phyloP scores from a whole-genome alignment of 805 yeast genomes.

The Cyberlindnera meyerae region DNA sequence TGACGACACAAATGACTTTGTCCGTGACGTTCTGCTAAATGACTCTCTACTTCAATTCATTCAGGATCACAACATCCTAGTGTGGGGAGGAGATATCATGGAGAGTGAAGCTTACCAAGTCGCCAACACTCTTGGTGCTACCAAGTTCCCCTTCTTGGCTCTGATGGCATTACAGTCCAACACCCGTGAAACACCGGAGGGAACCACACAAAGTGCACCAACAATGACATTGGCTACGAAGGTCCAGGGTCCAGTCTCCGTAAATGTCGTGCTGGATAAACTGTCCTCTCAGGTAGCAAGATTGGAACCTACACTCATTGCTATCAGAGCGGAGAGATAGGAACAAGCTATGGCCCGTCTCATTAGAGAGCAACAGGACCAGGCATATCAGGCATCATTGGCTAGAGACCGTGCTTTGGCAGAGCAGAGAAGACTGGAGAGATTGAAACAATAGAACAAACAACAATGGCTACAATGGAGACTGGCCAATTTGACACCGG shows the following conservation, averaged over 20 bases:
- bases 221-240: constrained; percentile 57
- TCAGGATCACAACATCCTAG: constrained; percentile 46
- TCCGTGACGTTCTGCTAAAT: constrained; percentile 49
- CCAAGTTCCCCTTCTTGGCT: constrained; percentile 79
- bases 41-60: constrained; percentile 44
- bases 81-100: constrained; percentile 89
- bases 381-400: constrained; percentile 68
- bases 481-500: constrained; percentile 28
- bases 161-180: constrained; percentile 57
- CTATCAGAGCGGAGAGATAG: constrained; percentile 59
- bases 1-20: constrained; percentile 52
- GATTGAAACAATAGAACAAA: constrained; percentile 21
- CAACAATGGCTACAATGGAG: constrained; percentile 50
- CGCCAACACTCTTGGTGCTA: constrained; percentile 65
- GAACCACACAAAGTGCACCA: constrained; percentile 48
- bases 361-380: constrained; percentile 68
- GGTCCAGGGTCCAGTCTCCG: constrained; percentile 51
- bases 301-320: constrained; percentile 55
- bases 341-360: constrained; percentile 53
- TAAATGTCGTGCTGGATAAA: constrained; percentile 39
- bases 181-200: constrained; percentile 48
- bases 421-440: constrained; percentile 32
- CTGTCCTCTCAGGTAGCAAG: constrained; percentile 45
- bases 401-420: constrained; percentile 58
- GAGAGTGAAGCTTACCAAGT: constrained; percentile 81